Evolutionary conservation across 106 monocot genomes (phyloP).

Genomic region (Agapanthus africanus): DNA sequence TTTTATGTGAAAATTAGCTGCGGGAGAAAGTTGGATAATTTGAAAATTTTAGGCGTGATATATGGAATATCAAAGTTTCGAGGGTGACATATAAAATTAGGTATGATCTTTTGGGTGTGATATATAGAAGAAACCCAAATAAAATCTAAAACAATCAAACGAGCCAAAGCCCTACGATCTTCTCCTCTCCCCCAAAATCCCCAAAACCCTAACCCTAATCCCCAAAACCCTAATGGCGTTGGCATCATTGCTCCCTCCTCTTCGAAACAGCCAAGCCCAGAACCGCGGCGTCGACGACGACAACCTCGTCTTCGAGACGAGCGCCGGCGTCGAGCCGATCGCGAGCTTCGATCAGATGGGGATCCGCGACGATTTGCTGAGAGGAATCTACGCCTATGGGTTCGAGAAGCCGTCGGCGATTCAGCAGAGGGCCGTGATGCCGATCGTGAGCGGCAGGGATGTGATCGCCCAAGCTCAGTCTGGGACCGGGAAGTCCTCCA

Average conservation of each 20-base stretch:
- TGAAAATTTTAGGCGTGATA: no score
- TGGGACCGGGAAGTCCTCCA: conserved; percentile 96
- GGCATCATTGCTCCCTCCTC: conserved; percentile 20
- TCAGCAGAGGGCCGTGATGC: conserved; percentile 89
- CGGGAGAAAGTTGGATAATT: no score
- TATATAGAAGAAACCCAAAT: no score
- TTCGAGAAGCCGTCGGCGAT: conserved; percentile 99
- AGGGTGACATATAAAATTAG: no score
- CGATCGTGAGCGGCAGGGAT: conserved; percentile 72
- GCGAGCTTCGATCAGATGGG: conserved; percentile 97
- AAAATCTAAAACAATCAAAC: no score
- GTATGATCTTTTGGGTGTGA: no score
- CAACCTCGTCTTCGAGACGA: conserved; percentile 82
- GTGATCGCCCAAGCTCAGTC: conserved; percentile 99
- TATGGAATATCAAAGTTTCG: no score
- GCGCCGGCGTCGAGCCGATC: conserved; percentile 74
- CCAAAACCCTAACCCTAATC: not conserved
- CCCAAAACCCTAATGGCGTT: conserved; percentile 19
- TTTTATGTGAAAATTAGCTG: no score
- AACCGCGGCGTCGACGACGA: conserved; percentile 71
- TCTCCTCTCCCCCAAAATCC: no score
- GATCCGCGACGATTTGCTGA: conserved; percentile 73
- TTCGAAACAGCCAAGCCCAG: conserved; percentile 15
- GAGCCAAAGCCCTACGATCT: no score
- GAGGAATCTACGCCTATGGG: conserved; percentile 85